Percentiles rank a stretch among this genome's conserved stretches.
Conservation (phyloP, 208 protist genomes). For the Porcisia deanei region DNA sequence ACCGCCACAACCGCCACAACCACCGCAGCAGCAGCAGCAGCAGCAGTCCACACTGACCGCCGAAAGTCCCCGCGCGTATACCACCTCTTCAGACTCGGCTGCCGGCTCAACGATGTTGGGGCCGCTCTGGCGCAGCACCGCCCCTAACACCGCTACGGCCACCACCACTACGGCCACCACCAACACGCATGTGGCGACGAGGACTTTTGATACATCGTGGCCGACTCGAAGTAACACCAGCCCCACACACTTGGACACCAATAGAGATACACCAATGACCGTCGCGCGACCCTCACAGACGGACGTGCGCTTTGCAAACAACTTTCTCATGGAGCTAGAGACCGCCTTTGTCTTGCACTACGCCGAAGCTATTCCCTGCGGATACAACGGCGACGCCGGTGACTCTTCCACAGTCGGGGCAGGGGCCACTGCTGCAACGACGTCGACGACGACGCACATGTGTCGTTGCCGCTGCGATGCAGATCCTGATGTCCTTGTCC, state of each 20-base stretch:
- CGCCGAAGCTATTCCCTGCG: slow-evolving; percentile 29
- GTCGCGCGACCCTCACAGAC: slow-evolving; percentile 7
- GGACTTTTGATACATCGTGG: too few relatives aligned
- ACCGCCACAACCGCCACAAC: too few relatives aligned
- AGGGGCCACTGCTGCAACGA: neutral
- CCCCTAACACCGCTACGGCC: neutral
- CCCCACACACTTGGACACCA: too few relatives aligned
- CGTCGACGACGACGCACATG: neutral
- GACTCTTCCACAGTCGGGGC: neutral
- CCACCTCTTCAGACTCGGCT: slow-evolving; percentile 19
- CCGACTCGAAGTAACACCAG: too few relatives aligned
- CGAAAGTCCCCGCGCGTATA: neutral
- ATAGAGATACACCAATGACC: neutral
- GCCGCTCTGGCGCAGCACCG: slow-evolving; percentile 15
- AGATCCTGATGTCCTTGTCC: slow-evolving; percentile 21
- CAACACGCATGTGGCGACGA: neutral
- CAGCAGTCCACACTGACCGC: too few relatives aligned
- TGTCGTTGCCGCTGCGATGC: slow-evolving; percentile 16
- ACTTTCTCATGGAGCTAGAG: slow-evolving; percentile 26
- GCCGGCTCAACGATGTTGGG: neutral
- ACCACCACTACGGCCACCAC: neutral
- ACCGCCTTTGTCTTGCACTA: slow-evolving; percentile 50
- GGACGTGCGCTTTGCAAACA: slow-evolving; percentile 20
- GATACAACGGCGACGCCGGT: neutral
- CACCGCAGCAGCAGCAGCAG: too few relatives aligned